These are phyloP conservation scores for Kluyveromyces siamensis DNA, from an alignment of 805 yeast species.

Conservation along the genomic window DNA sequence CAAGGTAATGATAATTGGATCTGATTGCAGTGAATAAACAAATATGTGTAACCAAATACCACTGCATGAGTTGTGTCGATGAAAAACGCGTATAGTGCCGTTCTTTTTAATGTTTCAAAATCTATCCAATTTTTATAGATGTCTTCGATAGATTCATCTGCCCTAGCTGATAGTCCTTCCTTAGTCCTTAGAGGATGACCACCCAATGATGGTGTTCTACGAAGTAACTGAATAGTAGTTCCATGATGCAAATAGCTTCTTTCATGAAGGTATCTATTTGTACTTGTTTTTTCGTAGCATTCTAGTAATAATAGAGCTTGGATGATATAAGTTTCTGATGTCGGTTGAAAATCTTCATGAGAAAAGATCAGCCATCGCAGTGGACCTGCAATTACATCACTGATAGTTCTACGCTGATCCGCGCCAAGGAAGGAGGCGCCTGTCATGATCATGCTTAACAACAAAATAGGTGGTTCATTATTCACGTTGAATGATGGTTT, in stretches of 20 bases:
- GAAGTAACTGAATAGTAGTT: constrained; percentile 65
- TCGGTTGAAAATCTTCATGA: constrained; percentile 64
- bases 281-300: constrained; percentile 66
- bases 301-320: constrained; percentile 70
- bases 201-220: constrained; percentile 69
- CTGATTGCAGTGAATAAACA: constrained; percentile 46
- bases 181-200: constrained; percentile 46
- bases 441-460: constrained; percentile 46
- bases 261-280: constrained; percentile 65
- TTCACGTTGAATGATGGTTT: constrained; percentile 41
- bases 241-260: constrained; percentile 83
- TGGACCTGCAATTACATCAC: constrained; percentile 36
- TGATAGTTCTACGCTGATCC: constrained; percentile 14
- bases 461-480: constrained; percentile 41
- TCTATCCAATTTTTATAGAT: constrained; percentile 55
- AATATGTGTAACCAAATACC: constrained; percentile 63
- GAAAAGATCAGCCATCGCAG: constrained; percentile 64
- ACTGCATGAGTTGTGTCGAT: constrained; percentile 73
- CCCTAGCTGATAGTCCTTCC: constrained; percentile 17
- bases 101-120: constrained; percentile 66
- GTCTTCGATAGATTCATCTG: constrained; percentile 21
- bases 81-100: constrained; percentile 74
- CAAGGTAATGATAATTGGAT: constrained; percentile 55
- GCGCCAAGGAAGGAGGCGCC: constrained; percentile 40
- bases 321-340: constrained; percentile 66